Conservation (phyloP, 1,139 yeast genomes). For the Diutina sp. region DNA sequence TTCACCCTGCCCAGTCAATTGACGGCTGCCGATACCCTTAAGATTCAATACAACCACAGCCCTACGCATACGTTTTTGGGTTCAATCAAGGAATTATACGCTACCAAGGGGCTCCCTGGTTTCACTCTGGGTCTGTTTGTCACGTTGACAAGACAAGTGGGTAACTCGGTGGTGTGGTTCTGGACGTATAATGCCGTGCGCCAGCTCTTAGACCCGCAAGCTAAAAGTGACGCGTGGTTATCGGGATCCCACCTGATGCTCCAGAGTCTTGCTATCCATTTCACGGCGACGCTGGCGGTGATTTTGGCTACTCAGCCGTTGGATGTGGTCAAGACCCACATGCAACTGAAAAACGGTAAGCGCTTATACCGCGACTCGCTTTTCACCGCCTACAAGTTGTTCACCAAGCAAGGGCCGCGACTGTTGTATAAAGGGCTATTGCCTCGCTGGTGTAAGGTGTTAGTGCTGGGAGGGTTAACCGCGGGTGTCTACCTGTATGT, state of each 20-base stretch:
- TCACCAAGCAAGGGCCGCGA: constrained; percentile 51
- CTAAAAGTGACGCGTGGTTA: constrained; percentile 32
- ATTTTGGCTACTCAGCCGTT: constrained; percentile 80
- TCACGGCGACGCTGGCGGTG: constrained; percentile 50
- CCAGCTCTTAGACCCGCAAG: constrained; percentile 51
- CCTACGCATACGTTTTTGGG: constrained; percentile 45
- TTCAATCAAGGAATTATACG: constrained; percentile 54
- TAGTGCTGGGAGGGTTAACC: constrained; percentile 70
- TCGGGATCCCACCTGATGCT: constrained; percentile 28
- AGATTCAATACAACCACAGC: constrained; percentile 28
- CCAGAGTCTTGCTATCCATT: constrained; percentile 39
- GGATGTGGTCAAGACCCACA: constrained; percentile 79
- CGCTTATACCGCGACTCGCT: constrained; percentile 54
- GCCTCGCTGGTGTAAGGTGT: constrained; percentile 69
- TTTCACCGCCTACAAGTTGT: constrained; percentile 60
- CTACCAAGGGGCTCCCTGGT: constrained; percentile 64
- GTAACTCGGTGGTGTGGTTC: constrained; percentile 72
- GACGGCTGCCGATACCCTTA: constrained; percentile 16
- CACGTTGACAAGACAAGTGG: constrained; percentile 66
- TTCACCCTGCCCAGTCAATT: constrained; percentile 9
- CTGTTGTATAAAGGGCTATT: constrained; percentile 69
- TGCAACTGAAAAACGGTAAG: constrained; percentile 67
- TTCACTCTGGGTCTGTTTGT: constrained; percentile 75
- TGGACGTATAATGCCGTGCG: constrained; percentile 70
- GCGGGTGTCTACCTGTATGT: constrained; percentile 15